Conservation (phyloP, 768 basidiomycete genomes). For the Lactifluus rugatus region DNA sequence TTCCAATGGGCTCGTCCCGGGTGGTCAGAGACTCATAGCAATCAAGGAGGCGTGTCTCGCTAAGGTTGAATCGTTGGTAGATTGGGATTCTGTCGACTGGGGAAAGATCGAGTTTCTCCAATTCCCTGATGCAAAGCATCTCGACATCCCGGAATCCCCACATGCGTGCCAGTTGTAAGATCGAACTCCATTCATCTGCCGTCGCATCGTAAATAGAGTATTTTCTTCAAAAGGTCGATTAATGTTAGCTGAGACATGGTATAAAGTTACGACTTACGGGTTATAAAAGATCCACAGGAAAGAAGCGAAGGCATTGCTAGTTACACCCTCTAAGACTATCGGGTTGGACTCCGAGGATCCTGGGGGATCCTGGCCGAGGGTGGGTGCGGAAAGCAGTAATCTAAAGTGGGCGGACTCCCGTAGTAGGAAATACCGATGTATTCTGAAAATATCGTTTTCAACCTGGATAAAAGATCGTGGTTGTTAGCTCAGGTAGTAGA, state of each 20-base stretch:
- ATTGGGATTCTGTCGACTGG: conserved; percentile 31
- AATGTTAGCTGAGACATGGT: background rate
- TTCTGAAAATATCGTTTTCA: background rate
- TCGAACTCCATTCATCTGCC: conserved; percentile 33
- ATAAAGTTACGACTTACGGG: conserved; percentile 21
- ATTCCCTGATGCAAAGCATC: conserved; percentile 31
- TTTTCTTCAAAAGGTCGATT: conserved; percentile 20
- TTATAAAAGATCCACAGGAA: conserved; percentile 30
- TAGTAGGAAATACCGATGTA: conserved; percentile 8
- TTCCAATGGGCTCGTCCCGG: conserved; percentile 28
- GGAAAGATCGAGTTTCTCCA: conserved; percentile 31
- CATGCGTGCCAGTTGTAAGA: conserved; percentile 31
- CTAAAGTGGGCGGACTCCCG: conserved; percentile 12
- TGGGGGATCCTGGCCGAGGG: conserved; percentile 22
- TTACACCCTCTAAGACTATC: conserved; percentile 24
- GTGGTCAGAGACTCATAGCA: conserved; percentile 30
- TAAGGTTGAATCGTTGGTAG: conserved; percentile 31
- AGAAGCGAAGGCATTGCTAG: conserved; percentile 23
- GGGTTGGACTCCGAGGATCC: conserved; percentile 27
- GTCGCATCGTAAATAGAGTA: conserved; percentile 33
- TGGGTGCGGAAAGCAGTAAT: background rate
- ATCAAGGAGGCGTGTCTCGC: conserved; percentile 28
- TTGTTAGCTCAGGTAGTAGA: background rate
- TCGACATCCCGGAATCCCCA: conserved; percentile 36
- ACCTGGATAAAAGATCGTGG: conserved; percentile 21